Base-by-base conservation (phyloP, 2,329 filamentous ascomycete genomes). In the Metarhizium humberi region DNA sequence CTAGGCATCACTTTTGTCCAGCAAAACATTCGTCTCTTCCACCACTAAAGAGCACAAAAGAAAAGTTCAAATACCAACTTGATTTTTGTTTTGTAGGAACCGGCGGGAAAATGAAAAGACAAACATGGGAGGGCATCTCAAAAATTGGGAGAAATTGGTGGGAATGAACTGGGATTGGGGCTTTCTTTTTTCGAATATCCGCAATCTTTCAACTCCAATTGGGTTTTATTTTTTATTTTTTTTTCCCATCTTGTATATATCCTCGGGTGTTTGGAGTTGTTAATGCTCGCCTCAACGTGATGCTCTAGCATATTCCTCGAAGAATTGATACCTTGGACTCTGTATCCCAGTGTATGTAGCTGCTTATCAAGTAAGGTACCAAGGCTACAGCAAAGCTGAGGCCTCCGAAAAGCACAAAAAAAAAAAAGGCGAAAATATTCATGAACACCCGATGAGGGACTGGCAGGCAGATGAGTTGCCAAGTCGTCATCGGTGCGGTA, bases 1-100 rank as follows among this genome's bases (percentile, higher is more conserved):
- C 78, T 95, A 60, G 88, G 87, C 55, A 95, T 97, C 65, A 91
- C 87, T 48, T 96, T 97, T 73, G 88, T 97, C 42, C 91, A 99
- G 80, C 94, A 99, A 79, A 90, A 87, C 69, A 87, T 88, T 57
- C 85, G 94, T 64, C 80, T 97, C 61, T 97, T 97, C 85, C 92
- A 96, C 74, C 92, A 97, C 75, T 97, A 87, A 65, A 11, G 20
- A 16, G 42, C 18, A 46, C n/a, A 4, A 8, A 6, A 25, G 13
- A 48, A 18, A 42, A 6, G 6, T 42, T 42, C 10, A 30, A 42
- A 43, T 32, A 48, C 18, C 18, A 25, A 46, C 43, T 13, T 46
- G 6, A 16, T 14, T n/a, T 46, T 46, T 25, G 6, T 13, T 46
- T 38, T 51, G 14, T 50, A 46, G 6, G 25, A 40, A 25, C 32